Evolutionary conservation across 2,329 filamentous ascomycete genomes (phyloP).

Genomic region (Pezicula carpinea): DNA sequence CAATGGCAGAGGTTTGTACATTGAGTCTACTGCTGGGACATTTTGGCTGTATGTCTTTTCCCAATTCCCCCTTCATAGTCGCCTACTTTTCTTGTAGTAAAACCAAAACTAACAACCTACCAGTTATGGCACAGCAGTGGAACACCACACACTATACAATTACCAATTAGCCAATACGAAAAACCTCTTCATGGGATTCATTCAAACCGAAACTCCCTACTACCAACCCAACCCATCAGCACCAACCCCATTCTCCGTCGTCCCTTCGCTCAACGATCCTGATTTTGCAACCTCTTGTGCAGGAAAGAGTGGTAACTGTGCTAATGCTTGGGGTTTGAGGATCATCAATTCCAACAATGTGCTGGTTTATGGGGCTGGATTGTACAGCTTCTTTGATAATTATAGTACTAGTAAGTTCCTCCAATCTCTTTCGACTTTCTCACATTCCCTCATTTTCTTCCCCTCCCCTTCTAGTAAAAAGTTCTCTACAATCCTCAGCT

Average conservation of each 20-base stretch:
- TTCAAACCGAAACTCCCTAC: slow-evolving; percentile 39
- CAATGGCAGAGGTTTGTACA: slow-evolving; percentile 38
- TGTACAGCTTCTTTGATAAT: slow-evolving; percentile 58
- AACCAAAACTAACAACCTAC: slow-evolving; percentile 81
- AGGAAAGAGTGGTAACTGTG: slow-evolving; percentile 37
- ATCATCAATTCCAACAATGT: slow-evolving; percentile 47
- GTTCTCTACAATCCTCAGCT: not conserved
- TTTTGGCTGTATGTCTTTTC: slow-evolving; percentile 42
- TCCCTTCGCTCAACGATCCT: slow-evolving; percentile 40
- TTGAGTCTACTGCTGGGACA: slow-evolving; percentile 43
- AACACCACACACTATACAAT: slow-evolving; percentile 49
- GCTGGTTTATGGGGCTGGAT: slow-evolving; percentile 46
- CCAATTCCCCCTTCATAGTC: slow-evolving; percentile 45
- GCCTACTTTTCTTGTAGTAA: slow-evolving; percentile 3
- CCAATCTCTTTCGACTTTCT: too few relatives aligned
- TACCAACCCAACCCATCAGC: slow-evolving; percentile 63
- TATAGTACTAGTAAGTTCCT: slow-evolving; percentile 34
- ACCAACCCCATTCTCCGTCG: slow-evolving; percentile 53
- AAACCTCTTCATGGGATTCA: slow-evolving; percentile 21
- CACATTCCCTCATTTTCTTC: too few relatives aligned
- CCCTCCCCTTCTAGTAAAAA: not conserved
- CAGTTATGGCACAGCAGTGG: slow-evolving; percentile 51
- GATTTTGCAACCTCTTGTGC: slow-evolving; percentile 40
- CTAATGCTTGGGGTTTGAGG: slow-evolving; percentile 61
- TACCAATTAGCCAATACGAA: slow-evolving; percentile 39